Evolutionary conservation across 805 yeast genomes (phyloP), one percentile per base, ranked within the genome.

Genomic region (Komagataella pastoris): DNA sequence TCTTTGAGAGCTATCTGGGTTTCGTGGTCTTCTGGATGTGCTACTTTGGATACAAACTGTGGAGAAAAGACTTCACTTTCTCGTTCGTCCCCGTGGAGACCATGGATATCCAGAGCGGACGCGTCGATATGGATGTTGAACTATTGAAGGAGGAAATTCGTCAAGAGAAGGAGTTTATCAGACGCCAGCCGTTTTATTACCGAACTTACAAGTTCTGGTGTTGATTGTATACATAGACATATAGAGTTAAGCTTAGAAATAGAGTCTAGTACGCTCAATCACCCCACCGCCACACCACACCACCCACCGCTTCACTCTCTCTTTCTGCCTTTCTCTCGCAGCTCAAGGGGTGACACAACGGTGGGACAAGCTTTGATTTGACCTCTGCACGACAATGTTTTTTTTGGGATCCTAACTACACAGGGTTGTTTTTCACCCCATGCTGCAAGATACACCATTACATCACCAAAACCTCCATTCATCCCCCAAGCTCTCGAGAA

Each of bases 1-100:
- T 87, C 73, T 87, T 87, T 72, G 69, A 75, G 61, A 69, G 78
- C 23, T 86, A 81, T 65, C 69, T 87, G 58, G 79, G 88, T 8
- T 71, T 74, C 53, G 86, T 87, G 17, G 76, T 85, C 49, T 70
- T 83, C 47, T 52, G 85, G 44, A 76, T 65, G 2, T 75, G 79
- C 66, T 82, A 59, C 54, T 24, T 56, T 43, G 49, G 54, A 49
- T 67, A 62, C 62, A 24, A 59, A n/a, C 17, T 59, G 21, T 75
- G 74, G 73, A 69, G 67, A 53, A 73, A 64, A 55, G 73, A 74
- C 55, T 74, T 75, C 73, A 62, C 61, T 30, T 61, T 69, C n/a
- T 73, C 70, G 58, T 63, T 74, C 53, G 70, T 70, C 49, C 69
- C 77, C 36, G 57, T 62, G 47, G 75, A 77, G 44, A 30, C 40